These are phyloP conservation scores for Neolentinus lepideus DNA, from an alignment of 1,284 basidiomycete genomes.

Conservation along the genomic window DNA sequence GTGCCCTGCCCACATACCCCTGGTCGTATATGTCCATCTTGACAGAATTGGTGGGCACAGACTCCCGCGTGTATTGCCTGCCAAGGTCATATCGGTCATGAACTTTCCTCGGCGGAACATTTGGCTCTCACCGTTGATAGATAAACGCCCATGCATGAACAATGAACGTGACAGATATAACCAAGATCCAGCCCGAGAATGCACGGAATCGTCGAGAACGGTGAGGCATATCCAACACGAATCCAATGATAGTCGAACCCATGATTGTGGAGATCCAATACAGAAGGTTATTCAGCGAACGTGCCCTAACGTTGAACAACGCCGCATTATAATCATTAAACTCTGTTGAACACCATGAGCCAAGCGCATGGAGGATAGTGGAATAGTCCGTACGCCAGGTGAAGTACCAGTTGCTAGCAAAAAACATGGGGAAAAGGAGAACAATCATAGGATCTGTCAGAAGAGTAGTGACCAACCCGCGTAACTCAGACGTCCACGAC, in stretches of 20 bases:
- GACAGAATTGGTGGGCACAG: background rate
- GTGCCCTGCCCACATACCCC: background rate
- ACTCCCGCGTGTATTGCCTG: background rate
- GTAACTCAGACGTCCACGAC: constrained; percentile 28
- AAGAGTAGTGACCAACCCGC: constrained; percentile 25
- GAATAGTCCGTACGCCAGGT: background rate
- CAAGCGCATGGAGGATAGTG: too few species aligned
- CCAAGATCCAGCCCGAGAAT: background rate
- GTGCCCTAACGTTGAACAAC: constrained; percentile 29
- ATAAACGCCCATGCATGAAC: background rate
- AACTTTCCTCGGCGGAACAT: background rate
- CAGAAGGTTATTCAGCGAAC: constrained; percentile 28
- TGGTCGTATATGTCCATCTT: background rate
- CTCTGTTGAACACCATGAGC: background rate
- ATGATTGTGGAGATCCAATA: constrained; percentile 32
- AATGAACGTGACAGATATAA: background rate
- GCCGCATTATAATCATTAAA: constrained; percentile 32
- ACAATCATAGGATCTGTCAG: constrained; percentile 26
- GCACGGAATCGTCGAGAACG: background rate
- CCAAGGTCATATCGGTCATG: background rate
- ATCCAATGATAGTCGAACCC: constrained; percentile 29
- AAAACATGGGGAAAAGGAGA: constrained; percentile 32
- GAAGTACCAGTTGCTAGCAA: constrained; percentile 11
- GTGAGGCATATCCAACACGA: constrained; percentile 13
- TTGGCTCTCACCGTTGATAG: background rate